phyloP scores from a whole-genome alignment of 768 basidiomycete species.

The Leccinellum albellum region DNA sequence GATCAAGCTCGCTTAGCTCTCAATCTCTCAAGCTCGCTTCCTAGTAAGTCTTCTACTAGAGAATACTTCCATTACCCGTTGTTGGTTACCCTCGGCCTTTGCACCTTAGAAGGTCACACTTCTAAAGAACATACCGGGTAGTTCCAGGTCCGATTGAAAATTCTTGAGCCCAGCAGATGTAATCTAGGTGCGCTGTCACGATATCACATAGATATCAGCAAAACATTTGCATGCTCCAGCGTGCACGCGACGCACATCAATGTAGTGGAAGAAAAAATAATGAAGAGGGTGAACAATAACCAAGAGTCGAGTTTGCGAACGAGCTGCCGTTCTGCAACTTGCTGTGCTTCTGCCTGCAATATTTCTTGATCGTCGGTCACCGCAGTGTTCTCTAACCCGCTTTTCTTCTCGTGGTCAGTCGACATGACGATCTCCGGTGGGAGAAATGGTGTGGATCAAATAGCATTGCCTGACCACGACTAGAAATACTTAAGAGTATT shows the following conservation, averaged over 20 bases:
- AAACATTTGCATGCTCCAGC: background rate
- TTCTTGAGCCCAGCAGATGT: background rate
- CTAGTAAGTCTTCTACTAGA: no score
- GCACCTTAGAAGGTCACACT: no score
- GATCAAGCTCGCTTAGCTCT: no score
- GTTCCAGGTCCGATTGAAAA: background rate
- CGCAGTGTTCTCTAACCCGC: conserved; percentile 2
- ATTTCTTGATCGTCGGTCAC: background rate
- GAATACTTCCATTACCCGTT: no score
- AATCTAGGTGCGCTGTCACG: background rate
- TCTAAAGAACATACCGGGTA: background rate
- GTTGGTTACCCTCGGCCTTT: no score
- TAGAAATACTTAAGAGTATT: background rate
- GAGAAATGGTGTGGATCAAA: background rate
- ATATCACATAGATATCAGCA: background rate
- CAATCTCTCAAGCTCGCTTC: no score
- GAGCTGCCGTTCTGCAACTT: conserved; percentile 30
- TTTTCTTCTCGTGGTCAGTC: conserved; percentile 12
- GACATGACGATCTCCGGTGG: conserved; percentile 11
- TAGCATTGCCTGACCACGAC: background rate
- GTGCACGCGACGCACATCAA: conserved; percentile 43
- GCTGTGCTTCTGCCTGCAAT: conserved; percentile 5
- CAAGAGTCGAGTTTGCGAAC: conserved; percentile 54
- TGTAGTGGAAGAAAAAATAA: conserved; percentile 69
- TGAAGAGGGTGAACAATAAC: conserved; percentile 52